phyloP scores from a whole-genome alignment of 495 filamentous ascomycete genomes.

The Penicillium argentinense region DNA sequence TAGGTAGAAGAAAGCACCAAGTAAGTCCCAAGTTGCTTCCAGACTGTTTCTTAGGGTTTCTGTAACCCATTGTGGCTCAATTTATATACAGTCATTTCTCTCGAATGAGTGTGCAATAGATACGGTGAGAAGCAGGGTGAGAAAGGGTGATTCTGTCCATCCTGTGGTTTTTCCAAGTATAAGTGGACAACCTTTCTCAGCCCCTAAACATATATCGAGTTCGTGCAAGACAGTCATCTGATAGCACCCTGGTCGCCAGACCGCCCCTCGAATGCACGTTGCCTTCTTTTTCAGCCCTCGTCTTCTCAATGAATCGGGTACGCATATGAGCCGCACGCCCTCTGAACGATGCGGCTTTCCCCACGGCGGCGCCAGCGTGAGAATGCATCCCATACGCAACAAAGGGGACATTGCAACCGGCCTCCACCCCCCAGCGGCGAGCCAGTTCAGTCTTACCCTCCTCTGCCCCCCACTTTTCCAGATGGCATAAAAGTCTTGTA shows the following conservation, averaged over 20 bases:
- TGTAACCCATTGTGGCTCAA: too few species aligned
- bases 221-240: not conserved
- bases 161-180: too few species aligned
- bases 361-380: not conserved
- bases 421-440: not conserved
- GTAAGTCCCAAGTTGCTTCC: too few species aligned
- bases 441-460: not conserved
- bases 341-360: not conserved
- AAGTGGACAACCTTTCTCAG: too few species aligned
- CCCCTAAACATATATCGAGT: too few species aligned
- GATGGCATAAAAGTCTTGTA: slow-evolving; percentile 16
- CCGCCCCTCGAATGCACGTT: not conserved
- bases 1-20: too few species aligned
- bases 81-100: too few species aligned
- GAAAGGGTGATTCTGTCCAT: too few species aligned
- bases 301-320: not conserved
- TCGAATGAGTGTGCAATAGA: too few species aligned
- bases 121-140: too few species aligned
- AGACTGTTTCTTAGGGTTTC: too few species aligned
- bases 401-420: not conserved
- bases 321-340: not conserved
- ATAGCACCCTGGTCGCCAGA: not conserved
- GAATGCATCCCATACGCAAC: not conserved
- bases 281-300: not conserved
- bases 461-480: not conserved